A percentile compares a stretch with the other conserved stretches of the same genome.
Conservation (phyloP, 164 flowering plant genomes). For the Kingdonia uniflora region DNA sequence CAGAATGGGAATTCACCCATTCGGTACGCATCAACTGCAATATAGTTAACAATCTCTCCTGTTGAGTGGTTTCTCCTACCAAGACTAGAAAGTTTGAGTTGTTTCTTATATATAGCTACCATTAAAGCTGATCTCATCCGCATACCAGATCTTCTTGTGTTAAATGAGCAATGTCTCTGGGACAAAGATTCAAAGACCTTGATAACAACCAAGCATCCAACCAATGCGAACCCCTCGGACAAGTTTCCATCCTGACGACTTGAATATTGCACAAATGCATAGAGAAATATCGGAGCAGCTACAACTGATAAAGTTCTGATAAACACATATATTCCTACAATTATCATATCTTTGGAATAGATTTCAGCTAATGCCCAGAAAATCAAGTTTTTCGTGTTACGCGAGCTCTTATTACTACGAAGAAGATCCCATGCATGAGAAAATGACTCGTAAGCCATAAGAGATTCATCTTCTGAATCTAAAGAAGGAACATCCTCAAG, state of each 20-base stretch:
- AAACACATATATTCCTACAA: slow-evolving; percentile 40
- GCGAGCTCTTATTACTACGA: slow-evolving; percentile 13
- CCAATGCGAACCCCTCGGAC: slow-evolving; percentile 31
- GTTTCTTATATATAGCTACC: slow-evolving; percentile 59
- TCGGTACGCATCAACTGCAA: slow-evolving; percentile 79
- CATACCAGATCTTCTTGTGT: slow-evolving; percentile 59
- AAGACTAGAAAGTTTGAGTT: slow-evolving; percentile 57
- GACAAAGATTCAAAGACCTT: slow-evolving; percentile 62
- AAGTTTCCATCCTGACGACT: slow-evolving; percentile 17
- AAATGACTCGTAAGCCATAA: slow-evolving; percentile 39
- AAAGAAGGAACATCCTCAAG: slow-evolving; percentile 63
- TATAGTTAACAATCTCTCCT: slow-evolving; percentile 82
- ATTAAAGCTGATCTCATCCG: slow-evolving; percentile 74
- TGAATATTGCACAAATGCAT: slow-evolving; percentile 48
- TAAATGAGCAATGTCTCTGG: slow-evolving; percentile 57
- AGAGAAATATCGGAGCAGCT: slow-evolving; percentile 50
- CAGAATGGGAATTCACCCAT: slow-evolving; percentile 74
- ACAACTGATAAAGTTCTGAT: slow-evolving; percentile 37
- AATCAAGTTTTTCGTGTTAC: slow-evolving; percentile 21
- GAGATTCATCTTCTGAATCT: slow-evolving; percentile 49
- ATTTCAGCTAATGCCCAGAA: slow-evolving; percentile 36
- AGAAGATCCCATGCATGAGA: slow-evolving; percentile 30
- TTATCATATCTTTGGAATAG: slow-evolving; percentile 40
- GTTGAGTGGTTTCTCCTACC: slow-evolving; percentile 61
- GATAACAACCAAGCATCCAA: slow-evolving; percentile 41